These are phyloP conservation scores for Binderoboletus segoi DNA, from an alignment of 1,284 basidiomycete genomes.

Conservation along the genomic window DNA sequence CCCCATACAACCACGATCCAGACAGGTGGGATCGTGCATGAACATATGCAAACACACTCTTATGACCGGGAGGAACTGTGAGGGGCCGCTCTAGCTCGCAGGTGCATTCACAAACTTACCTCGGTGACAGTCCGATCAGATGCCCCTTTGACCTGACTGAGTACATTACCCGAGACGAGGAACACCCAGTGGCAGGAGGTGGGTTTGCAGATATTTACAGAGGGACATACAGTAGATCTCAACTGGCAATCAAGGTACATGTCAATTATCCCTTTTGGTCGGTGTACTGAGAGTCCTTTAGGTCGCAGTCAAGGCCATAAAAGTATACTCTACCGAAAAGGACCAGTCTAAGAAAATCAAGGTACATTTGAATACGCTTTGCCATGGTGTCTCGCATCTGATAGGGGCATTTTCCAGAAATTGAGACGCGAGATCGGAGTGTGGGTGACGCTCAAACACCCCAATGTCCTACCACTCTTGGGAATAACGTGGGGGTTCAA, in stretches of 20 bases:
- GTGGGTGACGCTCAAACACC: constrained; percentile 12
- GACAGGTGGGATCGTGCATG: too few relatives aligned
- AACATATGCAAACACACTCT: too few relatives aligned
- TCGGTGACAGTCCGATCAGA: too few relatives aligned
- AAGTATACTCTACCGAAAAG: not conserved
- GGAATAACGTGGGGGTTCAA: constrained; percentile 8
- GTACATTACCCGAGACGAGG: not conserved
- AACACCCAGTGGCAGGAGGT: not conserved
- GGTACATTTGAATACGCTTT: not conserved
- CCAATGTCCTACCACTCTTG: constrained; percentile 1
- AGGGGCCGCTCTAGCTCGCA: too few relatives aligned
- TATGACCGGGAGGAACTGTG: too few relatives aligned
- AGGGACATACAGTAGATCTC: not conserved
- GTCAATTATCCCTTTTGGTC: too few relatives aligned
- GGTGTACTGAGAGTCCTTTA: not conserved
- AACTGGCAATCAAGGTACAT: not conserved
- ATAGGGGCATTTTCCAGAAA: constrained; percentile 2
- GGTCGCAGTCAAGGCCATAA: constrained; percentile 15
- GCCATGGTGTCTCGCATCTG: not conserved
- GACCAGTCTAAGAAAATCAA: constrained; percentile 3
- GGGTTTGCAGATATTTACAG: constrained; percentile 1
- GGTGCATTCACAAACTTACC: too few relatives aligned
- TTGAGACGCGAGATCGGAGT: constrained; percentile 10
- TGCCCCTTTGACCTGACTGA: not conserved
- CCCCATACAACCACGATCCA: too few relatives aligned